Base-by-base conservation (phyloP, 2,329 filamentous ascomycete species). In the Cytospora mali region DNA sequence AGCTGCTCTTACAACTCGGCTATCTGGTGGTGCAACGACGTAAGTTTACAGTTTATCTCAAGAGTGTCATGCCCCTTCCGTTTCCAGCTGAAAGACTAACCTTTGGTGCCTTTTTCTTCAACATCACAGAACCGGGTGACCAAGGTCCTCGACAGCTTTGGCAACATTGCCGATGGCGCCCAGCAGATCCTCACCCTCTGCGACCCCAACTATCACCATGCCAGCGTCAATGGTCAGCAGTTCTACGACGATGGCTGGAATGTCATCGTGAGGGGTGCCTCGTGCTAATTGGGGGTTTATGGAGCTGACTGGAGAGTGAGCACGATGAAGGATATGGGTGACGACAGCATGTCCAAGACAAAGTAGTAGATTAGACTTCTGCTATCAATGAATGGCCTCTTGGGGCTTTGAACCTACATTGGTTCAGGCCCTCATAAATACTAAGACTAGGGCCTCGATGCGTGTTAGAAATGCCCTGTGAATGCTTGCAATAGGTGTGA, bases 11-110 rank as follows among this genome's bases (percentile, higher is more conserved):
- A 59, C 10, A 55, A 57, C 0, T 55, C 65, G 2, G 68, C 62
- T 4, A 70, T 71, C 49, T 67, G 46, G n/a, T 70, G 68, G 68
- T 71, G 70, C 57, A 71, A 71, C 53, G 64, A 70, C 18, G 68
- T 70, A 54, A 62, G 66, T n/a, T n/a, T n/a, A n/a, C n/a, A n/a
- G n/a, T n/a, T n/a, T n/a, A n/a, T n/a, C n/a, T n/a, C n/a, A n/a
- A n/a, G n/a, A n/a, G n/a, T n/a, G n/a, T n/a, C n/a, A n/a, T 39
- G 35, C 21, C 7, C 21, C n/a, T 23, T 13, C n/a, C 42, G 1
- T 13, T 23, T 5, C 10, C 7, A 11, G 21, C 21, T n/a, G 16
- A 23, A 46, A 46, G 35, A n/a, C 35, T 39, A 39, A 39, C 35
- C 2, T 10, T 16, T 7, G 7, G n/a, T 50, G n/a, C 16, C 18